phyloP scores from a whole-genome alignment of 2,329 filamentous ascomycete genomes.

The Xylaria multiplex region DNA sequence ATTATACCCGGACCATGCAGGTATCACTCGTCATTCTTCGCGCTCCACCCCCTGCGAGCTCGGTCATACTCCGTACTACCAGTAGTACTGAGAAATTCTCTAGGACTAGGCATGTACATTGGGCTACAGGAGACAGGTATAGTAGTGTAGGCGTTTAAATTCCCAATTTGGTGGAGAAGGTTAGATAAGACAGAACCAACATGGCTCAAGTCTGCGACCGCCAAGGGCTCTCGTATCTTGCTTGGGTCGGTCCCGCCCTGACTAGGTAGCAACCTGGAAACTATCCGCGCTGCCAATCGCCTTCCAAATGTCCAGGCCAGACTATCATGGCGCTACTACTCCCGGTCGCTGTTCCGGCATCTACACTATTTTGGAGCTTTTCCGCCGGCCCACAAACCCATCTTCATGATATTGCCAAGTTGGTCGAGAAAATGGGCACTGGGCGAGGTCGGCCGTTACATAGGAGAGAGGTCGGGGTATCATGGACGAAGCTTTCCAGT shows the following conservation, averaged over 20 bases:
- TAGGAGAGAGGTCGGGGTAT: neutral
- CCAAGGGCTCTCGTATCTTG: constrained; percentile 21
- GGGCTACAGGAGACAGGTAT: neutral
- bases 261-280: constrained; percentile 3
- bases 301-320: constrained; percentile 9
- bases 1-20: neutral
- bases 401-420: constrained; percentile 27
- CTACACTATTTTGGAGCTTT: constrained; percentile 20
- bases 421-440: constrained; percentile 9
- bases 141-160: constrained; percentile 6
- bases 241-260: neutral
- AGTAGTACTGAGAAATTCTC: constrained; percentile 5
- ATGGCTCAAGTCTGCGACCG: constrained; percentile 5
- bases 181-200: constrained; percentile 27
- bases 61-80: neutral
- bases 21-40: neutral
- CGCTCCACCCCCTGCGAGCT: constrained; percentile 11
- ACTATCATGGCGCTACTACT: constrained; percentile 21
- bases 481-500: constrained; percentile 11
- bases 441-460: constrained; percentile 13
- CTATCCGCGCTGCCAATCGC: constrained; percentile 28
- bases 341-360: neutral
- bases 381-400: constrained; percentile 26
- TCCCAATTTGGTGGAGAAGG: constrained; percentile 28
- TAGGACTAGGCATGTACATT: neutral